Conservation (phyloP, 768 basidiomycete species). For the Boletus rubropictus region DNA sequence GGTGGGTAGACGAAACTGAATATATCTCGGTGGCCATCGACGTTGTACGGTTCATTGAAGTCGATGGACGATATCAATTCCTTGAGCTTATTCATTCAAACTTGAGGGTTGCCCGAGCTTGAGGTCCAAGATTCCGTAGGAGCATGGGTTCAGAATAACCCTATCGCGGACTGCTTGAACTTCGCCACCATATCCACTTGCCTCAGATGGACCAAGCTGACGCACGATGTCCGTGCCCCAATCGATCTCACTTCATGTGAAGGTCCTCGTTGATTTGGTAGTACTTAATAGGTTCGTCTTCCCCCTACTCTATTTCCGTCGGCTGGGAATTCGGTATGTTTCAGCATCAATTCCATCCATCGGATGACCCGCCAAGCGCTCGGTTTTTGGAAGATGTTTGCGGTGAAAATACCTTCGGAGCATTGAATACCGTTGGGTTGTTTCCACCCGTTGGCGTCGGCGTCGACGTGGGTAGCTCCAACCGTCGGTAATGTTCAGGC, state of each 20-base stretch:
- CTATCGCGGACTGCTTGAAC: no score
- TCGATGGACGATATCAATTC: constrained; percentile 13
- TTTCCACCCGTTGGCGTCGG: background rate
- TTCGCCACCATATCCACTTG: background rate
- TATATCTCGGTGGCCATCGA: constrained; percentile 8
- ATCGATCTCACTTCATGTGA: no score
- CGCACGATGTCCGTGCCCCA: no score
- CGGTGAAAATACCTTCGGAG: background rate
- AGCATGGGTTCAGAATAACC: background rate
- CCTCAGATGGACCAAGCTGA: background rate
- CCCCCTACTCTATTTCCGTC: background rate
- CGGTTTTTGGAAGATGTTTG: no score
- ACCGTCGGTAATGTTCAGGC: background rate
- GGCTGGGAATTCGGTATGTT: background rate
- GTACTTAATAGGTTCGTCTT: background rate
- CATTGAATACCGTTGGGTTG: background rate
- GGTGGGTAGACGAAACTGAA: constrained; percentile 11
- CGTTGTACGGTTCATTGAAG: constrained; percentile 14
- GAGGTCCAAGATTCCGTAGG: background rate
- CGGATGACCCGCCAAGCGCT: background rate
- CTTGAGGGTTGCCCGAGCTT: background rate
- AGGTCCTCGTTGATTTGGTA: background rate
- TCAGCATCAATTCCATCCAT: background rate
- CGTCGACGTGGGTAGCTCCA: background rate
- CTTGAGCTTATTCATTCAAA: constrained; percentile 7